A percentile compares a stretch with the other conserved stretches of the same genome.
phyloP scores from a whole-genome alignment of 495 filamentous ascomycete genomes.

The Lasiosphaeria miniovina region DNA sequence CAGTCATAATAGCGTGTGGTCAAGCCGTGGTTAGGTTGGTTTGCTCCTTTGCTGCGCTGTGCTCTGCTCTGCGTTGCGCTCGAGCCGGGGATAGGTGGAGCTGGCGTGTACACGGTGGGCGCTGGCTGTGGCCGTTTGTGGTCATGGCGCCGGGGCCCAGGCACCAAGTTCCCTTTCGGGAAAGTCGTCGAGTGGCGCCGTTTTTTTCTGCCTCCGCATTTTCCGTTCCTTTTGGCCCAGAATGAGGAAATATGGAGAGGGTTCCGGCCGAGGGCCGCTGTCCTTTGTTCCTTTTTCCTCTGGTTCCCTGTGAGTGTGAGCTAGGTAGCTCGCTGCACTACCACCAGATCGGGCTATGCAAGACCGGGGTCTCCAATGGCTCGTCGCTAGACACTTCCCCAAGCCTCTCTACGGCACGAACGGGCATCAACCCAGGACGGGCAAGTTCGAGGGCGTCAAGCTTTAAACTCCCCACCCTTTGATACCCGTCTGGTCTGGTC shows the following conservation, averaged over 20 bases:
- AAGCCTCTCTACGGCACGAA: neutral
- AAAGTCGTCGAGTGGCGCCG: conserved; percentile 33
- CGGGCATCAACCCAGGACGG: neutral
- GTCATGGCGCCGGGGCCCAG: conserved; percentile 22
- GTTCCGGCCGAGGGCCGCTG: no score
- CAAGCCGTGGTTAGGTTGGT: conserved; percentile 9
- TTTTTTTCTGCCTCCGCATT: conserved; percentile 32
- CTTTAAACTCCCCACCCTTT: no score
- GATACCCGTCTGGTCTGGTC: no score
- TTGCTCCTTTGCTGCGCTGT: neutral
- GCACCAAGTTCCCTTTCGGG: conserved; percentile 31
- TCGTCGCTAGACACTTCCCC: neutral
- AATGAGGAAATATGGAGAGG: conserved; percentile 3
- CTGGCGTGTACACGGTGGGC: neutral
- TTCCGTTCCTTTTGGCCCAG: neutral
- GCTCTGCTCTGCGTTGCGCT: conserved; percentile 3
- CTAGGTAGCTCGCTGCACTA: conserved; percentile 14
- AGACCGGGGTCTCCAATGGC: conserved; percentile 1
- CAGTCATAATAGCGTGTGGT: no score
- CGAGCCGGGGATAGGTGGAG: neutral
- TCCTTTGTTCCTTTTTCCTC: conserved; percentile 7
- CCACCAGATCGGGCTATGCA: conserved; percentile 29
- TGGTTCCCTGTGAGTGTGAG: no score
- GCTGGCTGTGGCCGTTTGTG: neutral
- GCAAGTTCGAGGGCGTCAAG: neutral